A percentile compares a stretch with the other conserved stretches of the same genome.
Conservation (phyloP, 495 filamentous ascomycete genomes). For the Penicillium psychrofluorescens region DNA sequence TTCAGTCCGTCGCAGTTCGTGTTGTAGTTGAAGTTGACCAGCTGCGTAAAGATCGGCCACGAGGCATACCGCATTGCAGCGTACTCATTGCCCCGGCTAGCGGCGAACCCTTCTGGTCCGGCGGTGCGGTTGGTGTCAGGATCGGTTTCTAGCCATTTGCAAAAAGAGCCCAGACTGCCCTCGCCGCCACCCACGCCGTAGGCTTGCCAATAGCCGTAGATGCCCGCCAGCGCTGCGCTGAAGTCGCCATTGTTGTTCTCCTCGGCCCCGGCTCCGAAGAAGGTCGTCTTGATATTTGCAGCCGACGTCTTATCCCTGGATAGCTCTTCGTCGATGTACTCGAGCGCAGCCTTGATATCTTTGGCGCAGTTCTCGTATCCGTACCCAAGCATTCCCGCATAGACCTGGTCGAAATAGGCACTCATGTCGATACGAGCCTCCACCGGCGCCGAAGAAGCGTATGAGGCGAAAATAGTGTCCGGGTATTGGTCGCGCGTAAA, state of each 20-base stretch:
- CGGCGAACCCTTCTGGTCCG: slow-evolving; percentile 32
- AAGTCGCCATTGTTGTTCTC: slow-evolving; percentile 45
- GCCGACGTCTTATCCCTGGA: slow-evolving; percentile 19
- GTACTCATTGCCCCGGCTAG: slow-evolving; percentile 29
- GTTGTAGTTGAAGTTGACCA: slow-evolving; percentile 35
- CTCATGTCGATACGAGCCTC: slow-evolving; percentile 51
- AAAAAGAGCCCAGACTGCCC: slow-evolving; percentile 34
- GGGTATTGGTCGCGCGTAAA: slow-evolving; percentile 50
- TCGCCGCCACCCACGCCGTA: slow-evolving; percentile 40
- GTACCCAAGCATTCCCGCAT: slow-evolving; percentile 43
- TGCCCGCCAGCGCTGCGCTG: slow-evolving; percentile 30
- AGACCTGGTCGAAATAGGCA: slow-evolving; percentile 48
- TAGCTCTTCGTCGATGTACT: slow-evolving; percentile 45
- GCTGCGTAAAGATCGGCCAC: slow-evolving; percentile 32
- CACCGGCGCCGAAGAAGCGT: slow-evolving; percentile 48
- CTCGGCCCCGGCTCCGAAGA: slow-evolving; percentile 43
- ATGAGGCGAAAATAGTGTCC: slow-evolving; percentile 48
- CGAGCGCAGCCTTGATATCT: slow-evolving; percentile 44
- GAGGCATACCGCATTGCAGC: slow-evolving; percentile 38
- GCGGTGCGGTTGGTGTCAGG: slow-evolving; percentile 13
- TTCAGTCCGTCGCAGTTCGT: slow-evolving; percentile 38
- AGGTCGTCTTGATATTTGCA: slow-evolving; percentile 38
- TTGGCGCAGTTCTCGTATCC: slow-evolving; percentile 47
- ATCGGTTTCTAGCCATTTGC: slow-evolving; percentile 38
- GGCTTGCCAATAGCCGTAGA: slow-evolving; percentile 39